Base-by-base conservation (phyloP, 176 grass and related monocot species). In the Lolium multiflorum region DNA sequence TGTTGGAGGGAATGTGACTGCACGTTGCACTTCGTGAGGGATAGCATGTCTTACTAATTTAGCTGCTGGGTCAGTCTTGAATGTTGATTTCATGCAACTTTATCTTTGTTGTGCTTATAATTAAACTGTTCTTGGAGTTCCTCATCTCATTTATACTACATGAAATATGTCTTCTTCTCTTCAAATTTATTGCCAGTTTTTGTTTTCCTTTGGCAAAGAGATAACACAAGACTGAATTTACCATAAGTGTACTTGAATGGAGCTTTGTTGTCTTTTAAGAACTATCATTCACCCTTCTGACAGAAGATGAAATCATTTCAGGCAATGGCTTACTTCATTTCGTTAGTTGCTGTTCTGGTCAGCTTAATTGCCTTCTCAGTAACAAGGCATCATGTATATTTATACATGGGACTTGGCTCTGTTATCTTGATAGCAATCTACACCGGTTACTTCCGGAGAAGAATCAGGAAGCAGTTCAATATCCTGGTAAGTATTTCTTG, bases 391-490 rank as follows among this genome's bases (percentile, higher is more conserved):
- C 80, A 90, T 85, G 64, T 76, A 58, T 94, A 82, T 90, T 68
- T 96, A 69, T 99, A 93, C 76, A 83, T 92, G 61, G 97, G 89
- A 76, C 85, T 99, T 78, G 87, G 87, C 81, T 94, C 89, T 67
- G 85, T 88, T 77, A 77, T 96, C 78, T 89, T 92, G 81, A 46
- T 85, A 82, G 90, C 89, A 77, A 80, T 94, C 59, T 99, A 99
- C 74, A 90, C 93, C 17, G 92, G 97, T 84, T 94, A 99, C 77
- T 99, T 94, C 70, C 87, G 94, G 83, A 90, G 89, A 67, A 96
- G 92, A 81, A 91, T 99, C 50, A 92, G 92, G 86, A 94, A 91
- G 76, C 94, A 93, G 61, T 99, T 93, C 87, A 99, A 99, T 82
- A 99, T 99, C 74, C 89, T 91, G 50, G 97, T 93, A 91, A 87